Conservation (phyloP, 164 flowering plant species). For the Chimonanthus salicifolius region DNA sequence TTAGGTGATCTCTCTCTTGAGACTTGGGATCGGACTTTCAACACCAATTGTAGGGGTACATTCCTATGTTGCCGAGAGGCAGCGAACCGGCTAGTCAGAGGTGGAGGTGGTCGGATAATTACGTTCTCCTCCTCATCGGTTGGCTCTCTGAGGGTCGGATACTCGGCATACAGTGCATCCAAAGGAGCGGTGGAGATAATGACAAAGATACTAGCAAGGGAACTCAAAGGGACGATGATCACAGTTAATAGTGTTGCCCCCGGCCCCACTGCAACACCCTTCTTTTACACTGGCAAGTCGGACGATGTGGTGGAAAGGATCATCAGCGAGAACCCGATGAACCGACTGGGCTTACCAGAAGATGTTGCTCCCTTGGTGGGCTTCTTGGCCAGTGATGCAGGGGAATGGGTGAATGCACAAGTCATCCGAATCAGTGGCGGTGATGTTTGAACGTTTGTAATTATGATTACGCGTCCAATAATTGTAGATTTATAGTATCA, state of each 20-base stretch:
- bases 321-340: slow-evolving; percentile 29
- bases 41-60: slow-evolving; percentile 42
- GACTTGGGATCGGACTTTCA: slow-evolving; percentile 43
- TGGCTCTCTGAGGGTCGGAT: slow-evolving; percentile 28
- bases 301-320: slow-evolving; percentile 26
- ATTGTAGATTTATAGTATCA: too few species aligned
- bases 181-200: slow-evolving; percentile 67
- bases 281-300: slow-evolving; percentile 43
- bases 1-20: slow-evolving; percentile 35
- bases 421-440: slow-evolving; percentile 60
- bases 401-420: slow-evolving; percentile 65
- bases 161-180: slow-evolving; percentile 45
- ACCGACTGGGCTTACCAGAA: slow-evolving; percentile 38
- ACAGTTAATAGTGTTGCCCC: slow-evolving; percentile 59
- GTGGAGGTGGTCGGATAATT: slow-evolving; percentile 58
- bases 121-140: slow-evolving; percentile 36
- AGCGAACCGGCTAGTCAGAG: slow-evolving; percentile 38
- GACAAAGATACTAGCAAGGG: slow-evolving; percentile 56
- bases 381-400: slow-evolving; percentile 42
- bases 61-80: slow-evolving; percentile 53
- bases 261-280: slow-evolving; percentile 51
- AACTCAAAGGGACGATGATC: slow-evolving; percentile 50
- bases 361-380: slow-evolving; percentile 53
- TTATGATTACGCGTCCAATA: too few species aligned
- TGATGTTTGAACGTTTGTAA: slow-evolving; percentile 16